Evolutionary conservation across 352 stramenopile genomes (phyloP).

Genomic region (Phytophthora syringae): DNA sequence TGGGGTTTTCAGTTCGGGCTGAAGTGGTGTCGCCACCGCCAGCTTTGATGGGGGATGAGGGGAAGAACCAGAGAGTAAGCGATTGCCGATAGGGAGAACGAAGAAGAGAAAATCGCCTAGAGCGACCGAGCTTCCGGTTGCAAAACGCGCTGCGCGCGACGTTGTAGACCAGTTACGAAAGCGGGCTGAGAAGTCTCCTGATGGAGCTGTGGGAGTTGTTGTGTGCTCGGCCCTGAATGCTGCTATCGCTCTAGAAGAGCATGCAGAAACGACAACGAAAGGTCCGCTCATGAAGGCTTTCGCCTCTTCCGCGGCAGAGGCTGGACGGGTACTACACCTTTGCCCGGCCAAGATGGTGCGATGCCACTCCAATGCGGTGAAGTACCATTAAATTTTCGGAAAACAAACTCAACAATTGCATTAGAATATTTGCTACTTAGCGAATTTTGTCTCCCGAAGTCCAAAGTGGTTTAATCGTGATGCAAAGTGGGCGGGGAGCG

Average conservation of each 20-base stretch:
- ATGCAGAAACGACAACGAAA: background rate
- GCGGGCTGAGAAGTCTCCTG: constrained; percentile 1
- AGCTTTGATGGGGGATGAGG: background rate
- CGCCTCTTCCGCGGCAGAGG: background rate
- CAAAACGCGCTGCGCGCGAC: background rate
- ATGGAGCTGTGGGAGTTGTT: background rate
- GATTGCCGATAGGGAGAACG: background rate
- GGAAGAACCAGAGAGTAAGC: too few species aligned
- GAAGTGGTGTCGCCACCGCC: background rate
- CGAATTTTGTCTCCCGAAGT: too few species aligned
- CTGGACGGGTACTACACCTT: background rate
- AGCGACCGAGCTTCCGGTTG: too few species aligned
- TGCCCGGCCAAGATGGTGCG: too few species aligned
- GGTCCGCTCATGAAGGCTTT: background rate
- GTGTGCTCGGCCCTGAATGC: constrained; percentile 1
- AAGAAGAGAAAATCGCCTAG: constrained; percentile 5
- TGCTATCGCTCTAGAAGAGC: constrained; percentile 2
- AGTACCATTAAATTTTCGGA: too few species aligned
- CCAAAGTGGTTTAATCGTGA: too few species aligned
- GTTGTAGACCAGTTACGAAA: constrained; percentile 5
- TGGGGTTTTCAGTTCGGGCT: background rate
- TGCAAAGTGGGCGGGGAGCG: too few species aligned
- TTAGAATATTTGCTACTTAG: too few species aligned
- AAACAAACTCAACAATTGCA: too few species aligned
- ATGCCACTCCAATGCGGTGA: too few species aligned